These are phyloP conservation scores for Rutstroemia sydowiana DNA, from an alignment of 2,329 filamentous ascomycete species.

Conservation along the genomic window DNA sequence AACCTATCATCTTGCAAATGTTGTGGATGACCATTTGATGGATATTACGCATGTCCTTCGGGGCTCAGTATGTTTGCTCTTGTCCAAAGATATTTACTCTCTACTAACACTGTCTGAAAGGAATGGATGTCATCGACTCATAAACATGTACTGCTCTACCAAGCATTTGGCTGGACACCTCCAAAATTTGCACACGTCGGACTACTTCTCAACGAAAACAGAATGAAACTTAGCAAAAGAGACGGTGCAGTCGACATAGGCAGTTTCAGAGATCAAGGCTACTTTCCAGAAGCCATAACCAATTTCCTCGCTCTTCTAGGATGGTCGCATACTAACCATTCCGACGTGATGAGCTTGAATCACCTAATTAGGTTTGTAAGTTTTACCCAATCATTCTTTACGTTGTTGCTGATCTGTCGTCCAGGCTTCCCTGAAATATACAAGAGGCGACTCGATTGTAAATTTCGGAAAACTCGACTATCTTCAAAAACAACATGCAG, in stretches of 20 bases:
- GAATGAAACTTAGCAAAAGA: constrained; percentile 81
- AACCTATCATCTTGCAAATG: constrained; percentile 95
- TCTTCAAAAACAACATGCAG: constrained; percentile 62
- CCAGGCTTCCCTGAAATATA: constrained; percentile 80
- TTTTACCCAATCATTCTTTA: not conserved
- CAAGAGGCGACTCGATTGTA: constrained; percentile 81
- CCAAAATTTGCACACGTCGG: constrained; percentile 77
- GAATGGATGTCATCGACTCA: constrained; percentile 97
- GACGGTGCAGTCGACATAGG: constrained; percentile 57
- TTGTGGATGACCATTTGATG: constrained; percentile 95
- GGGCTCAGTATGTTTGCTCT: constrained; percentile 53
- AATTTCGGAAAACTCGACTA: constrained; percentile 72
- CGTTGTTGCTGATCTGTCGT: not conserved
- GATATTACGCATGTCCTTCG: constrained; percentile 91
- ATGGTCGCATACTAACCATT: constrained; percentile 63
- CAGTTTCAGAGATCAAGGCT: constrained; percentile 48
- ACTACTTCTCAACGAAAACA: constrained; percentile 59
- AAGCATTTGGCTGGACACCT: constrained; percentile 66
- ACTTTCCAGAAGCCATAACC: constrained; percentile 56
- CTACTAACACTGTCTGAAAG: too few species aligned
- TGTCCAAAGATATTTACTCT: constrained; percentile 2
- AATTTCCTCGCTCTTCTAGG: constrained; percentile 85
- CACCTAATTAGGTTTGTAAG: constrained; percentile 63
- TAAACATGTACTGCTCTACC: constrained; percentile 66
- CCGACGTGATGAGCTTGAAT: constrained; percentile 64